A percentile compares a stretch with the other conserved stretches of the same genome.
These are phyloP conservation scores for Neoboletus magnificus DNA, from an alignment of 768 basidiomycete species.

Conservation along the genomic window DNA sequence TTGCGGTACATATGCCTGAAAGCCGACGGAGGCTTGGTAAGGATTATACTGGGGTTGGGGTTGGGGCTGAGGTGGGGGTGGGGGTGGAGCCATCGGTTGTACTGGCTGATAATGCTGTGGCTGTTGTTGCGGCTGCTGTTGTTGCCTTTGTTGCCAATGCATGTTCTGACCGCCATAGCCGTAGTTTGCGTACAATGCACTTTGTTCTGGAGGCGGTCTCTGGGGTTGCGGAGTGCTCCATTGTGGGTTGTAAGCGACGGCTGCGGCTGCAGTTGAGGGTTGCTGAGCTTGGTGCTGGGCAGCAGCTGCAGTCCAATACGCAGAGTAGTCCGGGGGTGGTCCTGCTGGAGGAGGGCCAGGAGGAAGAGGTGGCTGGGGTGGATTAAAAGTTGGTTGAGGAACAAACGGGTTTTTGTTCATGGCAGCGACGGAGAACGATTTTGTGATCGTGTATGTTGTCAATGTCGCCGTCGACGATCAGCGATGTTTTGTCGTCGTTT, in stretches of 20 bases:
- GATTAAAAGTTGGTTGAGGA: conserved; percentile 62
- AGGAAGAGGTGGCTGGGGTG: conserved; percentile 73
- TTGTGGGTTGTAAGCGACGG: conserved; percentile 58
- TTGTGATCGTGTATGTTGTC: conserved; percentile 7
- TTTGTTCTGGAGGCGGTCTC: conserved; percentile 73
- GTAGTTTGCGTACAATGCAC: conserved; percentile 86
- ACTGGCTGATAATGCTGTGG: conserved; percentile 49
- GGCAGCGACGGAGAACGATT: conserved; percentile 7
- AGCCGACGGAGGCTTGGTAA: conserved; percentile 67
- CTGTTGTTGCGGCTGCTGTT: conserved; percentile 49
- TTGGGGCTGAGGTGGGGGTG: conserved; percentile 52
- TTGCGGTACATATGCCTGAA: conserved; percentile 67
- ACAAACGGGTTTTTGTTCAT: conserved; percentile 89
- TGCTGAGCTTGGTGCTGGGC: conserved; percentile 42
- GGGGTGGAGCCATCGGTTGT: conserved; percentile 48
- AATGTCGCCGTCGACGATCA: conserved; percentile 7
- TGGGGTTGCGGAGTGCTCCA: conserved; percentile 64
- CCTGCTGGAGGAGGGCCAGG: conserved; percentile 77
- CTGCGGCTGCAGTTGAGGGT: conserved; percentile 34
- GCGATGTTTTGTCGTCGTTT: conserved; percentile 19
- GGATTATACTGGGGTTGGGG: conserved; percentile 69
- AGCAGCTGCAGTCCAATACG: conserved; percentile 68
- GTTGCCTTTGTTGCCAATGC: conserved; percentile 66
- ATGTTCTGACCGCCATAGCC: conserved; percentile 74
- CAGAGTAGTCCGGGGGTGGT: conserved; percentile 71